These are phyloP conservation scores for Cordyceps cateniannulata DNA, from an alignment of 2,329 filamentous ascomycete species.

Conservation along the genomic window DNA sequence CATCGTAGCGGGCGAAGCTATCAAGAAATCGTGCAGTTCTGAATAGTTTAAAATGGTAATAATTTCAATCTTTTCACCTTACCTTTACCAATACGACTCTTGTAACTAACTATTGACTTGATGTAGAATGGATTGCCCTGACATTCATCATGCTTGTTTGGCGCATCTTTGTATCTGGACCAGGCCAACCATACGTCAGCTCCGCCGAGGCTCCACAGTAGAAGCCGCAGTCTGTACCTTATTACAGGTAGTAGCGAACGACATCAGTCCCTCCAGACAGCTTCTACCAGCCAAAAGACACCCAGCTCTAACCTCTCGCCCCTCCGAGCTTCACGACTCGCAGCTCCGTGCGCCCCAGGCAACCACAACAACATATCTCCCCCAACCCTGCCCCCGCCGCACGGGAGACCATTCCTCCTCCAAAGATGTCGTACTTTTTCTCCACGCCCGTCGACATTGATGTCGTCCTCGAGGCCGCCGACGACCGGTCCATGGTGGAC, in stretches of 20 bases:
- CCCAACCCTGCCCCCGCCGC: background rate
- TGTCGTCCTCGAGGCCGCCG: conserved; percentile 90
- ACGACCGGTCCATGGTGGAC: conserved; percentile 91
- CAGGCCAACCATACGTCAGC: conserved; percentile 11
- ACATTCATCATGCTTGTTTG: background rate
- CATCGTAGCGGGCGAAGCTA: no score
- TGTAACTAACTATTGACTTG: background rate
- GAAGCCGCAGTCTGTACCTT: conserved; percentile 6
- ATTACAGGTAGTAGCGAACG: no score
- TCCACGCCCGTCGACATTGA: conserved; percentile 98
- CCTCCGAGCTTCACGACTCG: background rate
- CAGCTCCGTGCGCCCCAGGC: background rate
- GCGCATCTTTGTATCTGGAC: background rate
- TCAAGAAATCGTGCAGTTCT: no score
- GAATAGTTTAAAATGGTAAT: no score
- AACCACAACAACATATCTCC: background rate
- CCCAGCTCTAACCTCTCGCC: background rate
- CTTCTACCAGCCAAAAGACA: background rate
- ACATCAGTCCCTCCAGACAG: conserved; percentile 1
- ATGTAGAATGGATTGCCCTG: background rate
- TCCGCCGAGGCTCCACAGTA: conserved; percentile 6
- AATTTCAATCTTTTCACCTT: no score
- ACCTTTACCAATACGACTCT: no score
- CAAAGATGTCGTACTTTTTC: conserved; percentile 90
- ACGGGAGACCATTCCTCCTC: background rate